Percentiles rank a stretch among this genome's conserved stretches.
phyloP scores from a whole-genome alignment of 2,329 filamentous ascomycete genomes.

The Monosporascus sp. region DNA sequence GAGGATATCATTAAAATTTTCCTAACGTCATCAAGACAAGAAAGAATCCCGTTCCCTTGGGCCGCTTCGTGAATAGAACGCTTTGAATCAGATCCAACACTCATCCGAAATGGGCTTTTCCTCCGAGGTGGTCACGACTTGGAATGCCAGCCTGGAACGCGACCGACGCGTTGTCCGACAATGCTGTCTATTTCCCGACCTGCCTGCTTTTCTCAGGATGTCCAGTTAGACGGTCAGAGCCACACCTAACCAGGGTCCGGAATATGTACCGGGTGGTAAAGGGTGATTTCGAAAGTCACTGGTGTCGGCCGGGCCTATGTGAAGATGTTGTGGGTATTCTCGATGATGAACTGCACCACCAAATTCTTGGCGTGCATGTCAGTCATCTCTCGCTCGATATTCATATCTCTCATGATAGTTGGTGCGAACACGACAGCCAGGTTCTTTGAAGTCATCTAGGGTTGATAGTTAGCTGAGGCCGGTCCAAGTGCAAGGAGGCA shows the following conservation, averaged over 20 bases:
- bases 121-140: too few species aligned
- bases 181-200: not conserved
- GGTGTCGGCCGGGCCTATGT: constrained; percentile 31
- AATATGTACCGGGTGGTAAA: constrained; percentile 19
- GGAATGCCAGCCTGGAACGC: too few species aligned
- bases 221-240: not conserved
- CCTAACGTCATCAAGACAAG: constrained; percentile 1
- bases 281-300: not conserved
- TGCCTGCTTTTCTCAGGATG: not conserved
- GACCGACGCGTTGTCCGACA: not conserved
- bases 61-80: not conserved
- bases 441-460: constrained; percentile 90
- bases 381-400: constrained; percentile 88
- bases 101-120: not conserved
- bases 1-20: not conserved
- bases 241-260: not conserved
- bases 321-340: constrained; percentile 83
- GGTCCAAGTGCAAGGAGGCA: not conserved
- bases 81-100: not conserved
- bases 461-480: constrained; percentile 16
- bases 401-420: constrained; percentile 90
- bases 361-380: constrained; percentile 93
- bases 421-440: constrained; percentile 95
- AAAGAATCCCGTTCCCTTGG: not conserved
- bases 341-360: constrained; percentile 87